Evolutionary conservation across 2,329 filamentous ascomycete species (phyloP), one percentile per base, ranked within the genome.

Genomic region (Camptophora hylomeconis): DNA sequence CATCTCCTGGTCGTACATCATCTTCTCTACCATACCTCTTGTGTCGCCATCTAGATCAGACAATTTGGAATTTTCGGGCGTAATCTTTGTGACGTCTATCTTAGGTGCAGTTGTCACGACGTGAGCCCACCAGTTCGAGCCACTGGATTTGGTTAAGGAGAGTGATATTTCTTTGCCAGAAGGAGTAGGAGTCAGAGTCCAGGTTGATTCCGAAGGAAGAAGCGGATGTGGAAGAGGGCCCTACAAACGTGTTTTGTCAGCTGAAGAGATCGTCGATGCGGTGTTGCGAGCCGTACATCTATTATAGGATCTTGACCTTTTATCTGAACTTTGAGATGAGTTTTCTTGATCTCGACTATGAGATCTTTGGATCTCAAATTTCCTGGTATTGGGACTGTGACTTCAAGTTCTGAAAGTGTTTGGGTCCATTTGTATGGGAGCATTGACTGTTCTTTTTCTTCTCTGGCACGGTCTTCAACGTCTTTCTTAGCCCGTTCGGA

Each of bases 1-100:
- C 63, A 95, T 86, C 43, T 80, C 69, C 67, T 98, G 89, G 62
- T 98, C 89, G 49, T 71, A 98, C 89, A 98, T 98, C 89, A 98
- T 98, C 72, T 98, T 98, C 73, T 98, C 89, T 24, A 98, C 89
- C 87, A 98, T 95, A 35, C 75, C 72, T 40, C 89, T 72, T 30
- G 89, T 98, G 66, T 92, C 80, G 37, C 89, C 89, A 51, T 95
- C 87, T 43, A 98, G 64, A 54, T 98, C 89, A 33, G 80, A 76
- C 48, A 98, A 66, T 56, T 84, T 92, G 51, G 78, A 86, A 52
- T 79, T 86, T 60, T 95, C 89, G 13, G 89, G 89, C 52, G 76
- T 72, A 57, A 98, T 95, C 65, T 93, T 94, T 46, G 77, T 76
- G 19, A 92, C 83, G 60, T 98, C 89, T 57, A 98, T 92, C 58